Evolutionary conservation across 768 basidiomycete genomes (phyloP).

Genomic region (Suillus spraguei): DNA sequence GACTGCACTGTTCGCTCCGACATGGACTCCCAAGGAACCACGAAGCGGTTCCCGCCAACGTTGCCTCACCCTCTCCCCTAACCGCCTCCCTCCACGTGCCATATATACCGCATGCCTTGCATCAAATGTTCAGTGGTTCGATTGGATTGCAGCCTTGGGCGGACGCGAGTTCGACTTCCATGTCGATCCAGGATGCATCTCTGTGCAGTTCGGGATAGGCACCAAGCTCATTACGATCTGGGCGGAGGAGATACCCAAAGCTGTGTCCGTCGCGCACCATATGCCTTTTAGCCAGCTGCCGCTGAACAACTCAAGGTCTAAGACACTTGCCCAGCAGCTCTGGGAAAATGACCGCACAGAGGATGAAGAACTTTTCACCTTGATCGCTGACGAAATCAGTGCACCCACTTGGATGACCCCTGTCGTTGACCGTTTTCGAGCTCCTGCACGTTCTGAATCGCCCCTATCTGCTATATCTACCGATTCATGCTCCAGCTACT

Average conservation of each 20-base stretch:
- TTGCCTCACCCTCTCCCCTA: slow-evolving; percentile 72
- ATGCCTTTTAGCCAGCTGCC: slow-evolving; percentile 20
- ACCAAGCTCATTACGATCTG: slow-evolving; percentile 63
- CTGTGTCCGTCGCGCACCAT: slow-evolving; percentile 21
- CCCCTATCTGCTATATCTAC: slow-evolving; percentile 58
- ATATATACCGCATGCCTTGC: slow-evolving; percentile 72
- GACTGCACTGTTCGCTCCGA: slow-evolving; percentile 63
- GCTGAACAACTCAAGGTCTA: slow-evolving; percentile 29
- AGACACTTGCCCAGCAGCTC: slow-evolving; percentile 76
- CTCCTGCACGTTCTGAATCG: slow-evolving; percentile 53
- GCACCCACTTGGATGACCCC: slow-evolving; percentile 73
- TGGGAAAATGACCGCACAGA: slow-evolving; percentile 71
- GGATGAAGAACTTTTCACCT: slow-evolving; percentile 71
- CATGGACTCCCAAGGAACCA: slow-evolving; percentile 70
- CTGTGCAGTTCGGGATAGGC: slow-evolving; percentile 55
- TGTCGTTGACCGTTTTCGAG: slow-evolving; percentile 59
- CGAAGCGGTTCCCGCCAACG: slow-evolving; percentile 70
- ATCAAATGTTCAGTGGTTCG: slow-evolving; percentile 75
- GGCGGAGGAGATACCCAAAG: slow-evolving; percentile 52
- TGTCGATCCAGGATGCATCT: slow-evolving; percentile 79
- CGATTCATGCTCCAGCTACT: slow-evolving; percentile 53
- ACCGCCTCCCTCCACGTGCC: slow-evolving; percentile 67
- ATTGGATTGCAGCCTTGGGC: slow-evolving; percentile 76
- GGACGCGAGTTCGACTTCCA: slow-evolving; percentile 76
- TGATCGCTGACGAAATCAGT: slow-evolving; percentile 72